Evolutionary conservation across 75 land plant species (phyloP).

Genomic region (Selaginella tamariscina): DNA sequence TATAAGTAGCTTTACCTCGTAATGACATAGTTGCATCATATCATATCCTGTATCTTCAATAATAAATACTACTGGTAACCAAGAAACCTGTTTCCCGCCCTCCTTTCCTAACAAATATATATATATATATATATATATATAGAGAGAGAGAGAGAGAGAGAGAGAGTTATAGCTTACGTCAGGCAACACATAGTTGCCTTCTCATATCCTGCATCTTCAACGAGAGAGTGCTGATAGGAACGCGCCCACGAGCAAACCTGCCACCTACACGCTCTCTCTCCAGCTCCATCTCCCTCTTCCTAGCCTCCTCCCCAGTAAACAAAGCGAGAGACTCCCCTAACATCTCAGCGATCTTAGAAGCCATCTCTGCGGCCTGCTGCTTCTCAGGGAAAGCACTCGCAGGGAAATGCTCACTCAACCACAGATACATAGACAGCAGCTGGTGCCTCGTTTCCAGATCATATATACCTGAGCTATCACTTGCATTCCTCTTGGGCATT

Average conservation of each 20-base stretch:
- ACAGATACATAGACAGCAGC: slow-evolving; percentile 79
- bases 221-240: not conserved
- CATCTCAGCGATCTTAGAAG: slow-evolving; percentile 47
- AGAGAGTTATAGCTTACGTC: not conserved
- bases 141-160: too few relatives aligned
- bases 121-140: too few relatives aligned
- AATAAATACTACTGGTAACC: too few relatives aligned
- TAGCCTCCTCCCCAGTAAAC: slow-evolving; percentile 14
- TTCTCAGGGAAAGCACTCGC: slow-evolving; percentile 58
- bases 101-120: too few relatives aligned
- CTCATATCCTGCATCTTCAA: not conserved
- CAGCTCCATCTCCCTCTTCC: not conserved
- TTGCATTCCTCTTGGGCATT: slow-evolving; percentile 58
- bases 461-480: not conserved
- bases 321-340: slow-evolving; percentile 59
- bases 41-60: too few relatives aligned
- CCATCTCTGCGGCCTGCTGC: slow-evolving; percentile 66
- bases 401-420: slow-evolving; percentile 73
- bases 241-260: not conserved
- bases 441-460: slow-evolving; percentile 8
- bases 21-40: too few relatives aligned
- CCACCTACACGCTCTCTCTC: not conserved
- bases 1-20: too few relatives aligned
- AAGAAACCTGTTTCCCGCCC: too few relatives aligned
- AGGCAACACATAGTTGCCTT: not conserved